A percentile compares a stretch with the other conserved stretches of the same genome.
phyloP scores from a whole-genome alignment of 2,329 filamentous ascomycete genomes.

The Nemania bipapillata region DNA sequence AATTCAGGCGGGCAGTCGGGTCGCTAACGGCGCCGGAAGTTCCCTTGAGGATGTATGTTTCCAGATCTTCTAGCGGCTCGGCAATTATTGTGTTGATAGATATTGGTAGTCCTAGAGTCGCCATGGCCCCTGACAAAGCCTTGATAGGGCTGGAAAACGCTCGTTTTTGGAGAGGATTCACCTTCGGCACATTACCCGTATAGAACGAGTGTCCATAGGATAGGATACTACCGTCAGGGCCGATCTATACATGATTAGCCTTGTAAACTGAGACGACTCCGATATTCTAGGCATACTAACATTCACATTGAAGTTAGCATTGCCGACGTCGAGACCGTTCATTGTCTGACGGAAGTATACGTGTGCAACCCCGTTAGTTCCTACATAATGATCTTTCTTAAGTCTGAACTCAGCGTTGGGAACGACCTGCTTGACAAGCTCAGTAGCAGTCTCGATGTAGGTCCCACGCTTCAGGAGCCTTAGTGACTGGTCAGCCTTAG shows the following conservation, averaged over 20 bases:
- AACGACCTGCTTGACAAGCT: conserved; percentile 55
- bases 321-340: conserved; percentile 69
- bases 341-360: conserved; percentile 69
- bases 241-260: conserved; percentile 54
- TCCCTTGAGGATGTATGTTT: conserved; percentile 59
- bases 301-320: conserved; percentile 70
- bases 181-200: conserved; percentile 57
- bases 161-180: conserved; percentile 55
- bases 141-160: conserved; percentile 55
- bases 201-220: conserved; percentile 64
- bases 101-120: conserved; percentile 56
- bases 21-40: conserved; percentile 61
- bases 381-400: conserved; percentile 64
- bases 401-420: conserved; percentile 61
- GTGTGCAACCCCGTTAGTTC: conserved; percentile 65
- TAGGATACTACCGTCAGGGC: conserved; percentile 65
- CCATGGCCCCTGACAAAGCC: conserved; percentile 57
- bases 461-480: conserved; percentile 48
- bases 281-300: conserved; percentile 53
- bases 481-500: conserved; percentile 42
- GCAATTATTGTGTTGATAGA: conserved; percentile 53
- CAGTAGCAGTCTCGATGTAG: conserved; percentile 59
- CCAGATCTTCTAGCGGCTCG: conserved; percentile 52
- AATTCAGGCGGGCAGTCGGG: conserved; percentile 66
- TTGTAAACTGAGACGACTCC: not conserved